Evolutionary conservation across 2,329 filamentous ascomycete genomes (phyloP).

Genomic region (Trichoderma asperellum): DNA sequence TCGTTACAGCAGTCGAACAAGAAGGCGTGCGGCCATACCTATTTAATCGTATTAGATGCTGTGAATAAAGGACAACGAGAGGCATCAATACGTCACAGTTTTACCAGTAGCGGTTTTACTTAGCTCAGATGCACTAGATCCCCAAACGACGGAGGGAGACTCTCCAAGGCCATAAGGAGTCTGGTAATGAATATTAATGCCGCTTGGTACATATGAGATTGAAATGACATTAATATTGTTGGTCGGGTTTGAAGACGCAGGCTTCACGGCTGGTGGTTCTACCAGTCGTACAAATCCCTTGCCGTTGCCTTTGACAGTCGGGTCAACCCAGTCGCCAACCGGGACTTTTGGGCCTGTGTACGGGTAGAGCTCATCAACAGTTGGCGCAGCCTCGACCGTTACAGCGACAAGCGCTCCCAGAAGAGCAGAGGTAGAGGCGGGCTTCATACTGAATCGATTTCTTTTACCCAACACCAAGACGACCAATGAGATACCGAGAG

Average conservation of each 20-base stretch:
- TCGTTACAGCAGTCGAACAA: background rate
- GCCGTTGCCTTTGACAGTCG: constrained; percentile 16
- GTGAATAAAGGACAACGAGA: background rate
- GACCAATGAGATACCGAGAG: background rate
- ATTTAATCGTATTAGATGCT: background rate
- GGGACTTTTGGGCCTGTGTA: constrained; percentile 6
- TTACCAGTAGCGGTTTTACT: constrained; percentile 1
- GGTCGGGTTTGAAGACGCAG: constrained; percentile 8
- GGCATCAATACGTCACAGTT: constrained; percentile 7
- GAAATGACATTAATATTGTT: constrained; percentile 23
- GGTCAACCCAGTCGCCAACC: constrained; percentile 9
- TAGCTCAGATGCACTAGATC: background rate
- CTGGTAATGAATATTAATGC: constrained; percentile 22
- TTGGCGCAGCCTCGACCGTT: background rate
- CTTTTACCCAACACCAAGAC: background rate
- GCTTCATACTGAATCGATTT: background rate
- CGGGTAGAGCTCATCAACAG: constrained; percentile 16
- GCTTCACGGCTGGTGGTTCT: constrained; percentile 16
- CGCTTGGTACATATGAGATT: constrained; percentile 5
- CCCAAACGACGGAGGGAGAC: constrained; percentile 9
- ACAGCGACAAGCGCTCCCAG: constrained; percentile 16
- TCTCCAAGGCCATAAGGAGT: constrained; percentile 16
- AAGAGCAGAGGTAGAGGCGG: background rate
- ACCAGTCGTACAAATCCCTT: constrained; percentile 16
- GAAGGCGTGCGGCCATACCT: constrained; percentile 18